Base-by-base conservation (phyloP, 306 rosid species). In the Vachellia pachyceras region DNA sequence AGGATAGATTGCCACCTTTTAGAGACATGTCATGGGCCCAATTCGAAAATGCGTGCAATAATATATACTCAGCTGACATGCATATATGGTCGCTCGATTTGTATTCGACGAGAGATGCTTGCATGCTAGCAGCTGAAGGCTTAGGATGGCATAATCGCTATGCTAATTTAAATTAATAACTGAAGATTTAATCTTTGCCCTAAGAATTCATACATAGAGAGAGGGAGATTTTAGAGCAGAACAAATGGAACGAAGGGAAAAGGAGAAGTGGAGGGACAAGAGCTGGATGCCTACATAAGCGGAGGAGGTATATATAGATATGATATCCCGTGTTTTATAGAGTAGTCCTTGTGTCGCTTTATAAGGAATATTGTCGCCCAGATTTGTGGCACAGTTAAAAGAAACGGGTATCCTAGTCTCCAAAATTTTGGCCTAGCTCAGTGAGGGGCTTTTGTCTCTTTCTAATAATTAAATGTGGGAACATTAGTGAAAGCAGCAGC, bases 361-460 rank as follows among this genome's bases (percentile, higher is more conserved):
- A 40, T 66, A 39, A 78, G 83, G 86, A 78, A 83, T 83, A 83
- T 83, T 66, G 86, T 78, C 86, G 72, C 76, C 83, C 6, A 67
- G 77, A 73, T 73, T 83, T 78, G 86, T 78, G 77, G 86, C 76
- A 83, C 39, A 10, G 71, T 57, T 66, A 73, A 54, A 54, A 54
- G 69, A 44, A 73, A 37, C 22, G 46, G 72, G 80, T 36, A 66
- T 55, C 83, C 82, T 78, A 83, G 39, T 73, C 66, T 44, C 76
- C 82, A 50, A 72, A 63, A 50, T 50, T 41, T 65, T 49, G 76
- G 45, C 37, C 29, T 77, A 71, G 75, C 18, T 52, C 65, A 44
- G 18, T 29, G 47, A 47, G 57, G 14, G 18, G n/a, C 17, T 11
- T 69, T 69, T 45, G 46, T 57, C 70, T 33, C 65, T 58, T 66